A percentile compares a stretch with the other conserved stretches of the same genome.
phyloP scores from a whole-genome alignment of 345 rosid species.

The Brassica cretica region DNA sequence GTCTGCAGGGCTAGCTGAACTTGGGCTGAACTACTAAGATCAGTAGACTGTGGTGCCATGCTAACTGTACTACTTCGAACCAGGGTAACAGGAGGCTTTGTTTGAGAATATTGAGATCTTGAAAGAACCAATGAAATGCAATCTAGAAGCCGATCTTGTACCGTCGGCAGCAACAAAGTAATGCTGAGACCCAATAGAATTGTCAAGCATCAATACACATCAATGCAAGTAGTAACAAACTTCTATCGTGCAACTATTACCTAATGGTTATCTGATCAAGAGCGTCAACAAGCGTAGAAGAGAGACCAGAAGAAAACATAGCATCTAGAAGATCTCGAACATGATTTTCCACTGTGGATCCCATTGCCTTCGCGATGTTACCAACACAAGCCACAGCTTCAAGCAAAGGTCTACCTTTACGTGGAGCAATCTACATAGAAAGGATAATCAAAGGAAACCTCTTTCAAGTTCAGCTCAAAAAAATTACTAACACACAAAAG shows the following conservation, averaged over 20 bases:
- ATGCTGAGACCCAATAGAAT: slow-evolving; percentile 58
- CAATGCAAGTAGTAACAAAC: slow-evolving; percentile 14
- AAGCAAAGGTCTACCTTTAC: slow-evolving; percentile 88
- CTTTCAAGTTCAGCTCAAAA: slow-evolving; percentile 24
- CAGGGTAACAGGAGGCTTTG: slow-evolving; percentile 57
- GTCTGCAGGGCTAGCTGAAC: slow-evolving; percentile 98
- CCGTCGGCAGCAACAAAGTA: slow-evolving; percentile 75
- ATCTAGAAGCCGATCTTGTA: slow-evolving; percentile 83
- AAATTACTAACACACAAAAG: slow-evolving; percentile 19
- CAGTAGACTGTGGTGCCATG: slow-evolving; percentile 62
- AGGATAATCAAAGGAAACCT: slow-evolving; percentile 20
- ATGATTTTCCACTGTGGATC: slow-evolving; percentile 73
- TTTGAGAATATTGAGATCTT: slow-evolving; percentile 65
- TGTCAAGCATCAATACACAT: slow-evolving; percentile 18
- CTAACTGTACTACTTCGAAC: slow-evolving; percentile 57
- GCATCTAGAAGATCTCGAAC: slow-evolving; percentile 79
- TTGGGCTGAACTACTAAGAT: slow-evolving; percentile 62
- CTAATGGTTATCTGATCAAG: slow-evolving; percentile 84
- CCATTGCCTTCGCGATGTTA: slow-evolving; percentile 97
- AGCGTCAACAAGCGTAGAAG: slow-evolving; percentile 78
- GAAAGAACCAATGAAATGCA: slow-evolving; percentile 84
- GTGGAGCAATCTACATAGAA: slow-evolving; percentile 86
- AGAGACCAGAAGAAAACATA: slow-evolving; percentile 87
- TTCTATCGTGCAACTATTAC: slow-evolving; percentile 39
- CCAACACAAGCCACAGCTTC: slow-evolving; percentile 99